These are phyloP conservation scores for Thielaviopsis ethacetica DNA, from an alignment of 2,329 filamentous ascomycete species.

Conservation along the genomic window DNA sequence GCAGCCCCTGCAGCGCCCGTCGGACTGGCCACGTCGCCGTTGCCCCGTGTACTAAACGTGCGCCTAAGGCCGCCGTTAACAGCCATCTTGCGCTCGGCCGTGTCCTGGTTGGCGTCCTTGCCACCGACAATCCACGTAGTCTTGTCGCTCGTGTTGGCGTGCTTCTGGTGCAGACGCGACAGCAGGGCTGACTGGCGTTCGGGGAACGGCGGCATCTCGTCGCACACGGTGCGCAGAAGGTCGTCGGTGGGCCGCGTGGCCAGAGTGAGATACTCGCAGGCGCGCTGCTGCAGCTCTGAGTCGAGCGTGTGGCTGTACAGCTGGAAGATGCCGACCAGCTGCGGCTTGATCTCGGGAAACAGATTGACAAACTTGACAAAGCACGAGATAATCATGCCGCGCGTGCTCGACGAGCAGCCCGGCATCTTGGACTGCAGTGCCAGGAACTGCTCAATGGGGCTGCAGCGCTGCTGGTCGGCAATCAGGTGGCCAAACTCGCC, in stretches of 20 bases:
- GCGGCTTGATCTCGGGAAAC: conserved; percentile 95
- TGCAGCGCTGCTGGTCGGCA: conserved; percentile 79
- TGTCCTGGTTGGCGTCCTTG: conserved; percentile 78
- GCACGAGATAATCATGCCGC: conserved; percentile 85
- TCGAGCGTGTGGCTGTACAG: conserved; percentile 90
- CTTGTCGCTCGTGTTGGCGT: conserved; percentile 82
- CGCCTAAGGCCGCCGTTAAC: conserved; percentile 74
- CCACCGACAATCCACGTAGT: conserved; percentile 96
- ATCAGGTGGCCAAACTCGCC: conserved; percentile 96
- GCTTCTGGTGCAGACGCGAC: conserved; percentile 86
- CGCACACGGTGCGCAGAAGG: conserved; percentile 79
- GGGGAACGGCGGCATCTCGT: conserved; percentile 98
- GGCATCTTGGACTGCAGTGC: conserved; percentile 82
- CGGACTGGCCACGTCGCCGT: conserved; percentile 24
- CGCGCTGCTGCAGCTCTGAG: conserved; percentile 86
- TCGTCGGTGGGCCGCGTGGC: conserved; percentile 80
- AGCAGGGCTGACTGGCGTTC: conserved; percentile 84
- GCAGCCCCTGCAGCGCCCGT: conserved; percentile 26
- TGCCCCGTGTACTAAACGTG: conserved; percentile 54
- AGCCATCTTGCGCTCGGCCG: conserved; percentile 61
- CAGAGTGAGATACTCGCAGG: conserved; percentile 83
- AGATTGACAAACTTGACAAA: conserved; percentile 98
- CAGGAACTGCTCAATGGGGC: conserved; percentile 92
- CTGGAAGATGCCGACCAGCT: conserved; percentile 77
- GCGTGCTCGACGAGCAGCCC: conserved; percentile 72